These are phyloP conservation scores for Rubia yunnanensis DNA, from an alignment of 257 asterid genomes.

Conservation along the genomic window DNA sequence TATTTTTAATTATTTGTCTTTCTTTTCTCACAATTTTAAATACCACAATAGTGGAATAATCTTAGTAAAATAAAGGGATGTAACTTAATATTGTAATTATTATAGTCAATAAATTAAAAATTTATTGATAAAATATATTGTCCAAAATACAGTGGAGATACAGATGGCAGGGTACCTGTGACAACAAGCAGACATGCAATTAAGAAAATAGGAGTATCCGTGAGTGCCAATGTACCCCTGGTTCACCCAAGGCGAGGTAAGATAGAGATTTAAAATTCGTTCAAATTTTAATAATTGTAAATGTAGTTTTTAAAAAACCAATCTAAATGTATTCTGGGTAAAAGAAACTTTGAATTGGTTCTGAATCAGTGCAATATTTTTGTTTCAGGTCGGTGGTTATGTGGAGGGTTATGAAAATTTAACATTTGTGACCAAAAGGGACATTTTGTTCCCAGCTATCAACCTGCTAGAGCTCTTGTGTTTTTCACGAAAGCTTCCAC, in stretches of 20 bases:
- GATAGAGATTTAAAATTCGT: not conserved
- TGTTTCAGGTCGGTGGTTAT: not conserved
- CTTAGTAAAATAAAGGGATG: too few relatives aligned
- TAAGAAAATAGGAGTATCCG: slow-evolving; percentile 13
- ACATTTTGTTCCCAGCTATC: slow-evolving; percentile 5
- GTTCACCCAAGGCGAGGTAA: slow-evolving; percentile 27
- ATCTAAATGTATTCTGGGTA: too few relatives aligned
- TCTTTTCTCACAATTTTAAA: too few relatives aligned
- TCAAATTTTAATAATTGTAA: too few relatives aligned
- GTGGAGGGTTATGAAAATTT: slow-evolving; percentile 2
- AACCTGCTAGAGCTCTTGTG: not conserved
- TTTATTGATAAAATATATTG: not conserved
- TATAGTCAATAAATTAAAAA: too few relatives aligned
- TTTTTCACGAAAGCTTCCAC: slow-evolving; percentile 2
- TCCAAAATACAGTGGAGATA: slow-evolving; percentile 27
- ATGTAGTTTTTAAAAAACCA: not conserved
- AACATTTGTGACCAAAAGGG: slow-evolving; percentile 1
- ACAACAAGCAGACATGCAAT: slow-evolving; percentile 36
- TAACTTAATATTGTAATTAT: too few relatives aligned
- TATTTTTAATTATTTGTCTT: too few relatives aligned
- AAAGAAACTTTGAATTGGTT: not conserved
- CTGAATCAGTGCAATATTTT: not conserved
- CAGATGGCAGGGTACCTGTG: slow-evolving; percentile 29
- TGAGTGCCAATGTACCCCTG: slow-evolving; percentile 37
- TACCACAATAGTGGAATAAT: too few relatives aligned